phyloP scores from a whole-genome alignment of 805 yeast genomes.

The Ogataea sp. region DNA sequence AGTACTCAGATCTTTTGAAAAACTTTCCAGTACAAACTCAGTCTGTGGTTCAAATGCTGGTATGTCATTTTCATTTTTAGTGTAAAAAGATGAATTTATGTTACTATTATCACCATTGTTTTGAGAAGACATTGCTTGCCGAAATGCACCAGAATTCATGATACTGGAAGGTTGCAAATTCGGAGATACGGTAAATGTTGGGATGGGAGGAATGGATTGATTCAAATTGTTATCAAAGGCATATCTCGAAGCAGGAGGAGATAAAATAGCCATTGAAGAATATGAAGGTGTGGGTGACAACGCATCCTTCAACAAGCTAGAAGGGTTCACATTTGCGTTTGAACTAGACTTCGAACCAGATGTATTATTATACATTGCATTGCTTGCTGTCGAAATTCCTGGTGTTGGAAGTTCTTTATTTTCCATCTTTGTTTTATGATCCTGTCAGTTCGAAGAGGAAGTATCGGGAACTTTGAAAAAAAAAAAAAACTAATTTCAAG shows the following conservation, averaged over 20 bases:
- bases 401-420: background rate
- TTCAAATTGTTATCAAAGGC: slow-evolving; percentile 13
- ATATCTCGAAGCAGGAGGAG: slow-evolving; percentile 32
- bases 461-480: background rate
- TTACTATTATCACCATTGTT: background rate
- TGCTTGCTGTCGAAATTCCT: background rate
- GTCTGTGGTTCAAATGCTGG: slow-evolving; percentile 26
- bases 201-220: slow-evolving; percentile 18
- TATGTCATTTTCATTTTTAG: slow-evolving; percentile 17
- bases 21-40: slow-evolving; percentile 20
- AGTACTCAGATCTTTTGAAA: slow-evolving; percentile 35
- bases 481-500: background rate
- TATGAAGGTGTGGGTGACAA: slow-evolving; percentile 8
- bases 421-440: background rate
- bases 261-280: slow-evolving; percentile 29
- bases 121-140: background rate
- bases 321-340: background rate
- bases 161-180: background rate
- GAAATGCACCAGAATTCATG: background rate
- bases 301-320: background rate
- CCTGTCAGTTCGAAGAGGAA: background rate
- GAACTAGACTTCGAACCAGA: background rate
- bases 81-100: slow-evolving; percentile 1
- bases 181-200: slow-evolving; percentile 10
- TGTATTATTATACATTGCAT: background rate